A percentile compares a stretch with the other conserved stretches of the same genome.
Evolutionary conservation across 305 asterid species (phyloP).

Genomic region (Solanum hybrid): DNA sequence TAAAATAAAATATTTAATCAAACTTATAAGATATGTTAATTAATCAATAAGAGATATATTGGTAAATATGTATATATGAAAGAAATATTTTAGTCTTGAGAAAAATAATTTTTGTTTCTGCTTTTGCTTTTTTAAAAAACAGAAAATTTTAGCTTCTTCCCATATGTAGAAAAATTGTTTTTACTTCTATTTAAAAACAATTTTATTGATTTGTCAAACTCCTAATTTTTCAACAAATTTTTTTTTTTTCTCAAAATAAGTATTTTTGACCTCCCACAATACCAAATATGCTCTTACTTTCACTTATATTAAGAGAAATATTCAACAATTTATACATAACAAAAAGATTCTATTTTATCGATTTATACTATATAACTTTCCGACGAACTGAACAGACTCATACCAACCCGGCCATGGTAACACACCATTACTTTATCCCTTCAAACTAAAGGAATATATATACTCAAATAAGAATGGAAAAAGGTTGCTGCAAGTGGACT

Average conservation of each 20-base stretch:
- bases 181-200: no score
- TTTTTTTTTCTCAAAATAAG: no score
- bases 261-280: accelerated
- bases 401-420: background rate
- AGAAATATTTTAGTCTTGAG: background rate
- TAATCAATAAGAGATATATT: no score
- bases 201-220: no score
- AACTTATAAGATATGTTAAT: no score
- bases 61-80: no score
- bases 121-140: no score
- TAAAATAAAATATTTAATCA: no score
- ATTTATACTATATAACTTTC: background rate
- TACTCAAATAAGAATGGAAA: background rate
- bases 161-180: no score
- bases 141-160: no score
- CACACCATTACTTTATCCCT: background rate
- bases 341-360: background rate
- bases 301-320: background rate
- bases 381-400: background rate
- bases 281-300: background rate
- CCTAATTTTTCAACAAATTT: background rate
- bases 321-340: background rate
- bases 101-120: no score
- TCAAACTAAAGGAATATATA: background rate
- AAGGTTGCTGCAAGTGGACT: background rate